Base-by-base conservation (phyloP, 352 stramenopile genomes). In the Peronospora destructor region DNA sequence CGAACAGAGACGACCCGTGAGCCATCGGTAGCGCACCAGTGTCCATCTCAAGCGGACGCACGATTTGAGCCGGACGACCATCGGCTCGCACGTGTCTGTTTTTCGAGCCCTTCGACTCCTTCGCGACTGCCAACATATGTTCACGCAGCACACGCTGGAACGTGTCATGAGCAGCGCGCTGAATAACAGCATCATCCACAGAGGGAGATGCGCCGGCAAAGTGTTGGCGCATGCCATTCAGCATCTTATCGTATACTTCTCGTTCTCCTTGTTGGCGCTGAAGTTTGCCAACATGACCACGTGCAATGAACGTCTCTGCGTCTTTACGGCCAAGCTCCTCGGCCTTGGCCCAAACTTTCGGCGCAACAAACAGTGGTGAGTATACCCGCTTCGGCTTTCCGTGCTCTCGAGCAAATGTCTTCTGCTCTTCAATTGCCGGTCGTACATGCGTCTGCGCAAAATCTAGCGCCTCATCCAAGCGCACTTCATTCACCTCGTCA, bases 1-100 rank as follows among this genome's bases (percentile, higher is more conserved):
- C 71, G 48, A 96, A 96, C 25, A 96, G 57, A 2, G 85, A 71
- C 36, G 87, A 96, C 7, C 87, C 87, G 48, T 96, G 87, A 5
- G 87, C 87, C 66, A 94, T 90, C 2, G 87, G 86, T 28, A 94
- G 67, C 33, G 97, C 68, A 28, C 76, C 75, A 46, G 84, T 83
- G 58, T 96, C 87, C 43, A 95, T 84, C 45, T 82, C 61, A 5
- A 98, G 71, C 5, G 64, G 47, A 42, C 94, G 88, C 48, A 98
- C 84, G 38, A 87, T 78, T 53, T 76, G 73, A 38, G 81, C 56
- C 16, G 64, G 59, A 21, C 94, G 78, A 13, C 91, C 91, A 55
- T 98, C 94, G 40, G 89, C 84, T 42, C 94, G 84, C 40, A 66
- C 66, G 25, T 62, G 56, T 41, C 76, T 85, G 46, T 59, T 68